Evolutionary conservation across 352 stramenopile genomes (phyloP), one percentile per base, ranked within the genome.

Genomic region (Pythium apleroticum): DNA sequence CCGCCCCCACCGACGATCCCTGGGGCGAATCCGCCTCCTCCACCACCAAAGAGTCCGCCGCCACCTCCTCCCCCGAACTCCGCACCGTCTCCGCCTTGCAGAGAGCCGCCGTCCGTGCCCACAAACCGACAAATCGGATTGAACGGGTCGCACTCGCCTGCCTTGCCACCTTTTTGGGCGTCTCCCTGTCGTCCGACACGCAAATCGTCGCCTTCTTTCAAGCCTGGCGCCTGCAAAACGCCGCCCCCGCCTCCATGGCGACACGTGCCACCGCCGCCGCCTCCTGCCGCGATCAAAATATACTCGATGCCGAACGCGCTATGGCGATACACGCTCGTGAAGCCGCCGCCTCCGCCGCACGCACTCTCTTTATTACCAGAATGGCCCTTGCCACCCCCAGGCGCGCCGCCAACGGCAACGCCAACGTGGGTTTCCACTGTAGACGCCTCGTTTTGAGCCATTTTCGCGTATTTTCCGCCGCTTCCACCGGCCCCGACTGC

Each of bases 1-100:
- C 80, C 84, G 0, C 80, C 84, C 1, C 80, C 81, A 14, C 81
- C 84, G 24, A 83, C 84, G 64, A 93, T 89, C 10, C 84, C 84
- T 9, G 81, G 84, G 2, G 84, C 76, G 52, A 89, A 93, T 0
- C 84, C 84, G 12, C 82, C 84, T 0, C 84, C 82, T 0, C 84
- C 84, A 0, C 84, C 84, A 24, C 84, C 84, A 65, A 86, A 93
- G 43, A 80, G 63, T 3, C 84, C 84, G 0, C 81, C 79, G 8
- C 84, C 82, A 8, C 82, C 84, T 0, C 84, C 84, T 7, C 84
- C 84, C 19, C 84, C 82, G 64, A 86, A 93, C 54, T 93, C 84
- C 8, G 82, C 82, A 25, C 82, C 84, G 69, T 88, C 68, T 4
- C 84, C 84, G 54, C 82, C 84, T 48, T 88, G 79, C 35, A 90